phyloP scores from a whole-genome alignment of 768 basidiomycete genomes.

The Hortiboletus flavorubellus region DNA sequence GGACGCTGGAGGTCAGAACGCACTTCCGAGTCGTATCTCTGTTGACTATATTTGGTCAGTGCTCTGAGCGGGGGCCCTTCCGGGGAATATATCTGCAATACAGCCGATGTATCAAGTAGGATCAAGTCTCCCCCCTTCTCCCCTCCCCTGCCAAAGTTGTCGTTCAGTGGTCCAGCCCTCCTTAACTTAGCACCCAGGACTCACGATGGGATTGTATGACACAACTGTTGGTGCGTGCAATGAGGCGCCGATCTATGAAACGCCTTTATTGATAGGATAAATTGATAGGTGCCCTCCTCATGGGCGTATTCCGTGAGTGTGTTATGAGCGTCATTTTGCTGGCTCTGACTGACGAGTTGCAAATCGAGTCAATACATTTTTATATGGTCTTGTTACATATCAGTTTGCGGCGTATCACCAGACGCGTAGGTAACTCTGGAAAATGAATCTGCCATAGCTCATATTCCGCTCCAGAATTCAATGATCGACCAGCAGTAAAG shows the following conservation, averaged over 20 bases:
- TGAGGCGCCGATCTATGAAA: too few species aligned
- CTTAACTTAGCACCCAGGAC: not conserved
- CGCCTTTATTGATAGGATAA: not conserved
- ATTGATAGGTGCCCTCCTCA: constrained; percentile 14
- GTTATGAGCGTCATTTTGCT: not conserved
- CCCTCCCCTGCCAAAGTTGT: too few species aligned
- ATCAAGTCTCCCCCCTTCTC: too few species aligned
- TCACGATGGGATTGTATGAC: constrained; percentile 4
- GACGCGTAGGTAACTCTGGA: constrained; percentile 1
- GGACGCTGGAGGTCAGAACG: too few species aligned
- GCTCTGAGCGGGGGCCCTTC: too few species aligned
- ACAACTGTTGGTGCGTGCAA: constrained; percentile 4
- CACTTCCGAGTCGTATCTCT: too few species aligned
- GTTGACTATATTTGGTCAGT: too few species aligned
- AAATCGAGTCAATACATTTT: constrained; percentile 20
- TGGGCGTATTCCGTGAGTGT: constrained; percentile 20
- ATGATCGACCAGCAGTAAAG: constrained; percentile 11
- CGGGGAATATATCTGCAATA: too few species aligned
- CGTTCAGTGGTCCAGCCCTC: not conserved
- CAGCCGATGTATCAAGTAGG: too few species aligned
- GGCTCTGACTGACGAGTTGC: not conserved
- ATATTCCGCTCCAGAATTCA: constrained; percentile 2
- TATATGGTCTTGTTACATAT: constrained; percentile 44
- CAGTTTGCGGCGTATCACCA: constrained; percentile 41
- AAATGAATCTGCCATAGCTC: not conserved